Evolutionary conservation across 1,284 basidiomycete species (phyloP).

Genomic region (Rhodotorula glutinis): DNA sequence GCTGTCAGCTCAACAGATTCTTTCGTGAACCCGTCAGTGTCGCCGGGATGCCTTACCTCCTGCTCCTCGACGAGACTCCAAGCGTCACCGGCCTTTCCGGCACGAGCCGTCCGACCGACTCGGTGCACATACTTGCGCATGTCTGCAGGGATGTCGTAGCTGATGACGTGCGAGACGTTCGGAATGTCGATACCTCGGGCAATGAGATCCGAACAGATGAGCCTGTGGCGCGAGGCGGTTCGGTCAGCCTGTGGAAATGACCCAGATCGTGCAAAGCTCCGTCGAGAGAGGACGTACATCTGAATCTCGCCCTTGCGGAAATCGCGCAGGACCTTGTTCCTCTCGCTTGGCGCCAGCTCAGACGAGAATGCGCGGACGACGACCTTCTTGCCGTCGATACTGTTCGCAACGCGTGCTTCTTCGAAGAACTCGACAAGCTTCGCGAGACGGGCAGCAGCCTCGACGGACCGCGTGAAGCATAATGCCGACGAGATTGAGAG

Average conservation of each 20-base stretch:
- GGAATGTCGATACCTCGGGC: constrained; percentile 96
- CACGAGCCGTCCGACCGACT: constrained; percentile 89
- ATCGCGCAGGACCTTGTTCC: constrained; percentile 70
- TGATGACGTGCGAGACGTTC: constrained; percentile 84
- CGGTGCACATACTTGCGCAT: constrained; percentile 97
- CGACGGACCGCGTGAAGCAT: constrained; percentile 93
- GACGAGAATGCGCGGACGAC: constrained; percentile 75
- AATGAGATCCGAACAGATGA: constrained; percentile 92
- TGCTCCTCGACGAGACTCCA: constrained; percentile 96
- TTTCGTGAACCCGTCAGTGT: too few relatives aligned
- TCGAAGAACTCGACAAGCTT: constrained; percentile 76
- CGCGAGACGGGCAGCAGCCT: constrained; percentile 79
- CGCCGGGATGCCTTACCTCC: constrained; percentile 58
- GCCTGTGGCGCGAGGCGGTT: constrained; percentile 52
- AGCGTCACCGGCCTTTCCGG: constrained; percentile 77
- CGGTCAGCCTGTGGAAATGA: too few relatives aligned
- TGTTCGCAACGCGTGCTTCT: constrained; percentile 29
- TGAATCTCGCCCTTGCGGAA: constrained; percentile 80
- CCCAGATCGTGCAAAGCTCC: neutral
- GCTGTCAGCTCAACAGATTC: neutral
- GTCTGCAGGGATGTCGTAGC: constrained; percentile 93
- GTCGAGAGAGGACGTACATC: constrained; percentile 58
- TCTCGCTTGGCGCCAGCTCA: constrained; percentile 70
- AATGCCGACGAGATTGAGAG: constrained; percentile 55
- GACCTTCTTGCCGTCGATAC: constrained; percentile 46